Evolutionary conservation across 345 rosid species (phyloP), one percentile per base, ranked within the genome.

Genomic region (Chamaenerion angustifolium): DNA sequence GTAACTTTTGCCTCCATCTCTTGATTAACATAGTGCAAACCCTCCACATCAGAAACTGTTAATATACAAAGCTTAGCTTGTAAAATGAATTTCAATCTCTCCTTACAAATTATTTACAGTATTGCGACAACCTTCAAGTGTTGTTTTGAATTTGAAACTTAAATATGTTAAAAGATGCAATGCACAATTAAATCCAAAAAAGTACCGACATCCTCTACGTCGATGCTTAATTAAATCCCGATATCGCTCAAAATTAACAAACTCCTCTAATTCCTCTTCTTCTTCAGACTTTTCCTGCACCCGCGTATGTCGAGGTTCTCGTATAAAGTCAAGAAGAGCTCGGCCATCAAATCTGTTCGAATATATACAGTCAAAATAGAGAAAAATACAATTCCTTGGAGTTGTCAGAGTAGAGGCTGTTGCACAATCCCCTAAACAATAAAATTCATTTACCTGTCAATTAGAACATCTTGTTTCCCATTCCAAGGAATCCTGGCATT

Each of bases 151-250:
- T 45, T 19, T 45, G 35, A 37, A 25, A 59, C 45, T 23, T 23
- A 7, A 21, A 53, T 21, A 52, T 9, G 23, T 12, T 58, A 52
- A 57, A 54, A 42, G 73, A 66, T 17, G 14, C 25, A 62, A 64
- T 40, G 48, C 52, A 35, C 16, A 63, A 60, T 57, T 40, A 59
- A 59, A 59, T 61, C 42, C 43, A 73, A 70, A 68, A 76, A 80
- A 86, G 85, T 87, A 87, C 99, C 95, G 95, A 88, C 99, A 93
- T 93, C 99, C 99, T 93, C 94, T 82, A 71, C 95, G 95, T 31
- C 86, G 99, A 76, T 78, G 99, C 86, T 88, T 92, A 92, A 92
- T 79, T 77, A 92, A 81, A 85, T 92, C 99, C 84, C 96, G 94
- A 70, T 84, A 93, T 71, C 94, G 95, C 99, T 93, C 96, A 81